Conservation (phyloP, 176 grass and related monocot species). For the Lolium perenne region DNA sequence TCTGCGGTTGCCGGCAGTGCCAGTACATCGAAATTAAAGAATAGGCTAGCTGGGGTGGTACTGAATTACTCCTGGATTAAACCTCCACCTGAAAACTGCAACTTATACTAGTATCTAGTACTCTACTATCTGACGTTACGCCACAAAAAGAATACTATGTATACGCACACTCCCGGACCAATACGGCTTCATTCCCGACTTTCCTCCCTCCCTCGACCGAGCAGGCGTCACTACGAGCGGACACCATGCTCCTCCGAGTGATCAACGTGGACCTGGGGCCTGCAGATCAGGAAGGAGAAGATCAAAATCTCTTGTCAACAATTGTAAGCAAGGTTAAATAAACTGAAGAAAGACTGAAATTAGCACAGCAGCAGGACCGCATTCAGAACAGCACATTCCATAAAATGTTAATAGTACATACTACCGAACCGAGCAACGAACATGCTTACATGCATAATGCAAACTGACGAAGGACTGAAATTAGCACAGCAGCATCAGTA, state of each 20-base stretch:
- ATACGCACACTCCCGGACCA: conserved; percentile 68
- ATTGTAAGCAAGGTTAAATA: background rate
- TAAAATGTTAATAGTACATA: background rate
- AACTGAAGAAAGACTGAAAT: background rate
- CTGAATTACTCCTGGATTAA: background rate
- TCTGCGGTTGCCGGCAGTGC: background rate
- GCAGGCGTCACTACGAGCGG: conserved; percentile 14
- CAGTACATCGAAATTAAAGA: conserved; percentile 28
- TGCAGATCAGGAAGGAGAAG: conserved; percentile 12
- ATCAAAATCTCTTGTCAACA: background rate
- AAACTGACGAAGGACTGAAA: no score
- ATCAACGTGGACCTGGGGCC: conserved; percentile 29
- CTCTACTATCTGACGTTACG: background rate
- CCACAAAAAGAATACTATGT: conserved; percentile 46
- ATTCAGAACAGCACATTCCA: background rate
- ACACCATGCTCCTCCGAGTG: conserved; percentile 11
- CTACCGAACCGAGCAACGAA: no score
- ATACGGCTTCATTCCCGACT: conserved; percentile 66
- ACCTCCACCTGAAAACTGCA: conserved; percentile 38
- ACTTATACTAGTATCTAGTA: conserved; percentile 29
- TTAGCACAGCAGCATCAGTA: no score
- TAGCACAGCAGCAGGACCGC: background rate
- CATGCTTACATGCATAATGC: no score
- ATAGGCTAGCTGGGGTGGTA: conserved; percentile 27
- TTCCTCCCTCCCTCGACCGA: conserved; percentile 22